Percentiles rank a stretch among this genome's conserved stretches.
Evolutionary conservation across 345 rosid species (phyloP).

Genomic region (Citrus australasica): DNA sequence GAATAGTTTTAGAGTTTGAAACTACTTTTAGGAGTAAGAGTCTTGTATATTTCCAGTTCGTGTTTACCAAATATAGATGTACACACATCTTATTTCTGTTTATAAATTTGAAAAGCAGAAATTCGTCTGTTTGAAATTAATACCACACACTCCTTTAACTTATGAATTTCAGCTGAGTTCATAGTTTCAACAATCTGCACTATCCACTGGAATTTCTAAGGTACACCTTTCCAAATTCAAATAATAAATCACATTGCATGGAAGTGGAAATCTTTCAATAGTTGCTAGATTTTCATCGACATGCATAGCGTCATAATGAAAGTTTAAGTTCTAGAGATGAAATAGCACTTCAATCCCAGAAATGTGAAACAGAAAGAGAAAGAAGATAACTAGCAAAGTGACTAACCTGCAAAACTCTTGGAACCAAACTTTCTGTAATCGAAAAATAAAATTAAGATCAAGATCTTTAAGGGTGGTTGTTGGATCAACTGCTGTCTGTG

Average conservation of each 20-base stretch:
- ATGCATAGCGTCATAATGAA: neutral
- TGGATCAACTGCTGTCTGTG: constrained; percentile 86
- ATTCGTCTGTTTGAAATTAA: neutral
- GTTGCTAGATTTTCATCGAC: neutral
- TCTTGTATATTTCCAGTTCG: neutral
- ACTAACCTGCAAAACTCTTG: constrained; percentile 87
- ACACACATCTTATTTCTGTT: neutral
- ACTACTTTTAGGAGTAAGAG: neutral
- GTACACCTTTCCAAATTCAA: neutral
- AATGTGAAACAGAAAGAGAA: neutral
- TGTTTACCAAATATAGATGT: neutral
- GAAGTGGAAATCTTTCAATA: neutral
- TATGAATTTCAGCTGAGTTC: neutral
- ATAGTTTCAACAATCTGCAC: neutral
- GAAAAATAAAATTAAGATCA: constrained; percentile 75
- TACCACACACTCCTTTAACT: neutral
- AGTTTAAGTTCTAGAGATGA: neutral
- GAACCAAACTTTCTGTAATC: constrained; percentile 73
- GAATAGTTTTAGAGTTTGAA: neutral
- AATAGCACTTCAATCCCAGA: neutral
- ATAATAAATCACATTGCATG: neutral
- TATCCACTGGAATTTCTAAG: neutral
- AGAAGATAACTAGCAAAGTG: neutral
- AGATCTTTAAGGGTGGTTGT: constrained; percentile 94
- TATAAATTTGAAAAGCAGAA: neutral